Evolutionary conservation across 139 green algal species (phyloP), one percentile per base, ranked within the genome.

Genomic region (Coelastrella sp.): DNA sequence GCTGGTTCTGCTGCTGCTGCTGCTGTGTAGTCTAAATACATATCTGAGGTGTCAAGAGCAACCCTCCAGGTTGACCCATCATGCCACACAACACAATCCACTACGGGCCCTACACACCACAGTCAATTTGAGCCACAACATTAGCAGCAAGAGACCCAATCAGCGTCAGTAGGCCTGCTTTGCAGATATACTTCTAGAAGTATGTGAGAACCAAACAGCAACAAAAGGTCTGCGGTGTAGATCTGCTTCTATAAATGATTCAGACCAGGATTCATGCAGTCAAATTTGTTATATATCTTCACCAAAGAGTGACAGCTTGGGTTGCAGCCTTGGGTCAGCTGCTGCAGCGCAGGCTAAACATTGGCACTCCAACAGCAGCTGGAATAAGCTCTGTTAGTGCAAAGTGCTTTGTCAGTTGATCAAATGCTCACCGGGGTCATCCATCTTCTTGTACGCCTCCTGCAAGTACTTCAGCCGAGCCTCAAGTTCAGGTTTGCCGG

Each of bases 11-110:
- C 85, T 74, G 74, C 74, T 88, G 85, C 73, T 83, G 85, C 25
- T 58, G 8, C 27, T 60, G 61, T 57, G 58, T 83, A 91, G 20
- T 73, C 20, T 4, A 75, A 49, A 63, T 94, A 92, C 61, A 97
- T 87, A 12, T 96, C 95, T 12, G 87, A 89, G 4, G 96, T 98
- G 92, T 99, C 97, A 9, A 99, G 74, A 0, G 97, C 97, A 0
- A 94, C 96, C 22, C 95, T 92, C 96, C 95, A 99, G 0, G 14
- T 57, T 19, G 72, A 22, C 60, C 97, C 97, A 88, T 99, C 97
- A 83, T 99, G 93, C 97, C 97, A 99, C 35, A 98, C 97, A 59
- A 99, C 96, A 59, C 90, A 96, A 70, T 99, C 94, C 6, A 99
- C 75, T 24, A 96, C 63, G 4, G 97, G 96, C 56, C 96, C 96